Percentiles rank a stretch among this genome's conserved stretches.
phyloP scores from a whole-genome alignment of 129 eudicot genomes.

The Artemisia annua region DNA sequence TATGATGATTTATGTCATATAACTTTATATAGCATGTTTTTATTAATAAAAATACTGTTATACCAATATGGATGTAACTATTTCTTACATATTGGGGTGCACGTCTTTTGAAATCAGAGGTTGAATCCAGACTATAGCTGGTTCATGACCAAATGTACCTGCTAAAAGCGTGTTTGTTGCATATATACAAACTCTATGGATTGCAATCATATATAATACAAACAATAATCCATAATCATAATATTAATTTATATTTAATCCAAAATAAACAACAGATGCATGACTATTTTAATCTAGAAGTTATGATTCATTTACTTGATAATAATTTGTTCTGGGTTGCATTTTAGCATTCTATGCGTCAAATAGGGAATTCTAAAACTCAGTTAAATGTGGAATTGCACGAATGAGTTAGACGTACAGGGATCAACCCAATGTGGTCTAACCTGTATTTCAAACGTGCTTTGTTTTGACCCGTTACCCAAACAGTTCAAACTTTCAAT shows the following conservation, averaged over 20 bases:
- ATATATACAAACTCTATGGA: background rate
- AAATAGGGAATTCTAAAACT: no score
- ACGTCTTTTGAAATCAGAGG: slow-evolving; percentile 17
- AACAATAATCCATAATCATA: background rate
- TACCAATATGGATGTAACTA: background rate
- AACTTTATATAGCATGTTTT: no score
- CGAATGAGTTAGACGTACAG: background rate
- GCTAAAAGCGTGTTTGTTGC: background rate
- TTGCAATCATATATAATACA: background rate
- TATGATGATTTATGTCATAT: no score
- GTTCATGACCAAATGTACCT: background rate
- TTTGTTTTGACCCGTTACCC: background rate
- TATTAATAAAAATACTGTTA: no score
- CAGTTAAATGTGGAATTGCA: background rate
- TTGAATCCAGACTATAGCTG: background rate
- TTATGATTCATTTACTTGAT: no score
- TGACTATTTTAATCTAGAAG: no score
- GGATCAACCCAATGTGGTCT: background rate
- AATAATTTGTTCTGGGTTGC: no score
- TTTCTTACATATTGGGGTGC: slow-evolving; percentile 12
- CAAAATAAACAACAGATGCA: no score
- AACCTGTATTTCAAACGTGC: background rate
- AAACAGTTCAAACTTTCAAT: background rate
- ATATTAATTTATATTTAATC: background rate
- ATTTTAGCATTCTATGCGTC: no score